Base-by-base conservation (phyloP, 257 asterid species). In the Salvia rosmarinus region DNA sequence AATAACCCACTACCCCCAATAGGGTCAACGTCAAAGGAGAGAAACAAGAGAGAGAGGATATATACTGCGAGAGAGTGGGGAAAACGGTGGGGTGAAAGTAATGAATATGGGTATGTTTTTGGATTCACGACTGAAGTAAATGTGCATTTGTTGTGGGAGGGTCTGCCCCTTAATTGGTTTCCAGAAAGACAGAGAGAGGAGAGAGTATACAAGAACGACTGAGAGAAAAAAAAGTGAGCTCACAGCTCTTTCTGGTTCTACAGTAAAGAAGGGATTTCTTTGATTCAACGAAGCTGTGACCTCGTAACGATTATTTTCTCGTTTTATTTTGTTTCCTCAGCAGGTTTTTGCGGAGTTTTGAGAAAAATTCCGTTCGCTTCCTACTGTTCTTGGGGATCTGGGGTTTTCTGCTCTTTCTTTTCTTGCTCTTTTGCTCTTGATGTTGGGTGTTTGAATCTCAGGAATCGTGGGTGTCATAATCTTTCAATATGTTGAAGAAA, bases 121-220 rank as follows among this genome's bases (percentile, higher is more conserved):
- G 70, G 90, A 78, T 82, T 79, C 87, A 79, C 81, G 67, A 77
- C 76, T 79, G 88, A 37, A 87, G 89, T 86, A 82, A 91, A 85
- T 91, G 87, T 73, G 83, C 88, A 84, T 78, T 87, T 85, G 89
- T 78, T 81, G 84, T 52, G 76, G 85, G 30, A 80, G 83, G 88
- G 80, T 80, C 76, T 80, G 87, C 78, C 65, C 30, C 30, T 82
- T 81, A 63, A 83, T 82, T 50, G 72, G 47, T 72, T 62, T 62
- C 54, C 56, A 37, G 82, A 69, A 70, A 68, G 73, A 51, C 47
- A 56, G 68, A 67, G 69, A 70, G 72, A 37, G 63, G 64, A 43
- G 73, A 64, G 54, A 34, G 8, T 60, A 70, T 67, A 55, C 74
- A 63, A 34, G 60, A 66, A n/a, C n/a, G n/a, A n/a, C n/a, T n/a